Evolutionary conservation across 495 filamentous ascomycete species (phyloP), one percentile per base, ranked within the genome.

Genomic region (Tuber borchii): DNA sequence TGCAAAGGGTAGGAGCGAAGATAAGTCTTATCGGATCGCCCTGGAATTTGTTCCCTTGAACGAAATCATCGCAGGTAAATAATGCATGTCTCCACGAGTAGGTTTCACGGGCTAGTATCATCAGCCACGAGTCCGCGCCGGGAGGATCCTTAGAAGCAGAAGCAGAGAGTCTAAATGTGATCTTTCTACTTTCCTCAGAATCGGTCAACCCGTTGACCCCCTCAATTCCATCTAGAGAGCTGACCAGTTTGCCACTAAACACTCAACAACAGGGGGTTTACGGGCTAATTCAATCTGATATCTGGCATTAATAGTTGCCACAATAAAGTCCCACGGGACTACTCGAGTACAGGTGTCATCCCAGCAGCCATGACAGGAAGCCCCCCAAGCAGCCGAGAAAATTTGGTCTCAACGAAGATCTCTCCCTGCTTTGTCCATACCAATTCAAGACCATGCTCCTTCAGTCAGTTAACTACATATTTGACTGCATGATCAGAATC

Each of bases 291-390:
- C 94, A 77, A 96, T 91, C 81, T 97, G 92, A 81, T 97, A 98
- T 17, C 95, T 94, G 72, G 94, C 93, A 75, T 94, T 96, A 91
- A 96, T 97, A 0, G 92, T 94, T 2, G 94, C 93, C 26, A 93
- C 92, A 51, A 97, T 92, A 80, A 98, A 97, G 82, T 97, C 93
- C 93, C 93, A 97, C 43, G 94, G 89, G 2, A 97, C 94, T 98
- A 78, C n/a, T n/a, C n/a, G n/a, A n/a, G n/a, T n/a, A n/a, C 90
- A 22, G 94, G 95, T 3, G 94, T 98, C 95, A 98, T 98, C 81
- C 94, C 95, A 46, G 95, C 93, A 20, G 97, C 93, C 90, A 97
- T 92, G 71, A 98, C 86, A 0, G 92, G 95, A 17, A 95, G 94
- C 22, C 97, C 87, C 48, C 95, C 94, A 46, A 98, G 86, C 34